Conservation (phyloP, 495 filamentous ascomycete species). For the Thozetella sp. region DNA sequence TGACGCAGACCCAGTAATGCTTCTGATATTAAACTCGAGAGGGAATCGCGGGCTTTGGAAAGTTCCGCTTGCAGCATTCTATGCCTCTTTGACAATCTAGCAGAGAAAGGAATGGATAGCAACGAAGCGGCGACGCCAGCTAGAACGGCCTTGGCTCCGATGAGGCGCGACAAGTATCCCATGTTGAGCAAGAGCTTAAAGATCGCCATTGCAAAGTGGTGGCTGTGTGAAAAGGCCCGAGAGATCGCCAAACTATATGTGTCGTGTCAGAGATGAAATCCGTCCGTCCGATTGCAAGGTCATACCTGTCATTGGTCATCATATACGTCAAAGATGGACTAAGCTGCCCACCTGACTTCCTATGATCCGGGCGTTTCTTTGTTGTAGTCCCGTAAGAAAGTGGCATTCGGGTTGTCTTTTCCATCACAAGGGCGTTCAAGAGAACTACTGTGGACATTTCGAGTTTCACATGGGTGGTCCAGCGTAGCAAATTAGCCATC, state of each 20-base stretch:
- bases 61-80: conserved; percentile 57
- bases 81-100: conserved; percentile 57
- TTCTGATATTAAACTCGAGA: conserved; percentile 69
- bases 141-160: conserved; percentile 64
- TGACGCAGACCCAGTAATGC: conserved; percentile 74
- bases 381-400: not conserved
- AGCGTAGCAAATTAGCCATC: conserved; percentile 16
- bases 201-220: conserved; percentile 51
- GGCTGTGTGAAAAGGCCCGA: conserved; percentile 60
- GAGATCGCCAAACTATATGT: conserved; percentile 52
- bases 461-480: conserved; percentile 37
- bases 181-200: conserved; percentile 58
- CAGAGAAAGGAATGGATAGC: conserved; percentile 60
- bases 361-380: not conserved
- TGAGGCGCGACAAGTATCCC: conserved; percentile 57
- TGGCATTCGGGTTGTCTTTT: not conserved
- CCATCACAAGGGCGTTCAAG: not conserved
- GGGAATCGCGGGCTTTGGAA: conserved; percentile 70
- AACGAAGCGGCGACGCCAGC: conserved; percentile 57
- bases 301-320: not conserved
- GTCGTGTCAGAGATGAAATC: conserved; percentile 47
- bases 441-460: conserved; percentile 15
- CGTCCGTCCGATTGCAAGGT: not conserved
- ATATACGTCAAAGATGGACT: not conserved
- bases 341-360: not conserved